Base-by-base conservation (phyloP, 2,329 filamentous ascomycete genomes). In the Sclerotinia minor region DNA sequence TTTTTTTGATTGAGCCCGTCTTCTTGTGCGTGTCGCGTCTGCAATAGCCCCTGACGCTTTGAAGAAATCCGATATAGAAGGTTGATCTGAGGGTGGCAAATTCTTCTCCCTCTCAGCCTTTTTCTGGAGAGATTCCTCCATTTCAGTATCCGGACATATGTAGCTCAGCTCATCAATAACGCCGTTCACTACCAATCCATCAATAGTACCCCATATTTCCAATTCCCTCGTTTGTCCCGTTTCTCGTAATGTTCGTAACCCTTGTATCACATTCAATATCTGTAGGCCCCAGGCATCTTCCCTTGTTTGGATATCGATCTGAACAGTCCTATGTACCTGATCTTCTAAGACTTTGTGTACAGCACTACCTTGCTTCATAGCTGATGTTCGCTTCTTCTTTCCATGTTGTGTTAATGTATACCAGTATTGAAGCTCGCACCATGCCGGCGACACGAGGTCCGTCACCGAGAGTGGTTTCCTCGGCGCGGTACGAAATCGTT, bases 401-500 rank as follows among this genome's bases (percentile, higher is more conserved):
- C 94, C 95, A 75, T 89, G 87, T 66, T 87, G 88, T 3, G 89
- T 91, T 66, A 99, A 83, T 0, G 88, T 92, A 79, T 96, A 97
- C 83, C 88, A 93, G 75, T 97, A 96, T 77, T 98, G 94, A 69
- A 98, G 79, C 79, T 99, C 94, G 78, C 95, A 99, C 95, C 95
- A 99, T 9, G 94, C 89, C 2, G 94, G 94, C 1, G 92, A 90
- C 0, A 94, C 87, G 32, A 98, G 80, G 78, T 99, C 95, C 2
- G 92, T 93, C 1, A 98, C 95, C 0, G 91, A 92, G 9, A 98
- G 83, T 0, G 91, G 87, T 76, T 92, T 94, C 75, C 84, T 89
- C 0, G 92, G 92, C 67, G 85, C 88, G 1, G 87, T 87, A 49
- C 94, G 89, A 74, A 96, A 97, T 45, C 90, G 87, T 70, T 92